Evolutionary conservation across 257 asterid genomes (phyloP), one percentile per base, ranked within the genome.

Genomic region (Datura wrightii): DNA sequence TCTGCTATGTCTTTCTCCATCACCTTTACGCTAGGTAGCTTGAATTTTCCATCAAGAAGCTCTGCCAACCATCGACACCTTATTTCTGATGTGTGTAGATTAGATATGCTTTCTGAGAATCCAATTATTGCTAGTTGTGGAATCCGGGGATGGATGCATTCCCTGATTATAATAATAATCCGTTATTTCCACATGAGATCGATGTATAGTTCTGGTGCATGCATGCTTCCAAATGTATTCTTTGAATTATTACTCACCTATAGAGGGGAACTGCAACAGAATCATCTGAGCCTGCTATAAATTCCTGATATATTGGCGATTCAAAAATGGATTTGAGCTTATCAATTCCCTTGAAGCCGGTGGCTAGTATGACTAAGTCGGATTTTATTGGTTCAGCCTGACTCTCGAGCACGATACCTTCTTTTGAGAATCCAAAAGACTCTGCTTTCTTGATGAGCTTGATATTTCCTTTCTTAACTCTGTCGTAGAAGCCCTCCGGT

Each of bases 121-220:
- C 91, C 93, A 18, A 89, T 82, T 6, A 92, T 82, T 10, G 95
- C 94, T 11, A 91, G 67, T 81, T 90, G 92, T 41, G 93, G 94
- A 74, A 89, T 87, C 39, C 86, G 65, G 2, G 94, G 92, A 83
- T 86, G 92, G 70, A 92, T 84, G 59, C 92, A 89, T 63, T 86
- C 88, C 85, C 93, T 90, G 89, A 56, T 6, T 67, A 39, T 39
- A 67, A 10, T 62, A 65, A 37, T 56, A 6, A 24, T 24, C 31
- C 31, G 4, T 39, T 39, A 70, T 42, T 41, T 37, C 3, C 79
- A 41, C 16, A 42, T 10, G 18, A 3, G 36, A 31, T 10, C 6
- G 62, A 8, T 10, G 7, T 6, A 36, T 13, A 36, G 1, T 11
- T 66, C 5, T 11, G 44, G 8, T 66, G 34, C 65, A 58, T 18